These are phyloP conservation scores for Pelagomonas calceolata DNA, from an alignment of 108 stramenopile genomes.

Conservation along the genomic window DNA sequence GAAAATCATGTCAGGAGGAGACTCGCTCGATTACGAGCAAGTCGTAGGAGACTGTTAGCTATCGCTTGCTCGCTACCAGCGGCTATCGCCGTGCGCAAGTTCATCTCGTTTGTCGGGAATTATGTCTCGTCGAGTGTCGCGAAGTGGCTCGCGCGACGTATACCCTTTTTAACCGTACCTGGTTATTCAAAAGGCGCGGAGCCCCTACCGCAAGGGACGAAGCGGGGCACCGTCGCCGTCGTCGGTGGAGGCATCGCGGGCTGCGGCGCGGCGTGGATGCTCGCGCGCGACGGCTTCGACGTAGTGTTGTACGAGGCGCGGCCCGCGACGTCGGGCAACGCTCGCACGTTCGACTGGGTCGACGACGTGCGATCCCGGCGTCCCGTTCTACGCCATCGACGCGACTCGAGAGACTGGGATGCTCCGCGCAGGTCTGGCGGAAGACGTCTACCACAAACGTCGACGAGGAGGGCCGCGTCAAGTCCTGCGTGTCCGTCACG, in stretches of 20 bases:
- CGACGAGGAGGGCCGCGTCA: constrained; percentile 26
- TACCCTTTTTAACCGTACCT: constrained; percentile 19
- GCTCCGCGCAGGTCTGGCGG: too few relatives aligned
- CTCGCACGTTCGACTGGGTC: constrained; percentile 47
- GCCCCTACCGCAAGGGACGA: constrained; percentile 6
- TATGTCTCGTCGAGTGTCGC: too few relatives aligned
- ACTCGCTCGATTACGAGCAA: constrained; percentile 15
- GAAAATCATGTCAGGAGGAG: constrained; percentile 32
- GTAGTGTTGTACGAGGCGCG: constrained; percentile 44
- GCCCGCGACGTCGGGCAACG: constrained; percentile 40
- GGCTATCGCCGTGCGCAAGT: constrained; percentile 32
- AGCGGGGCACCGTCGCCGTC: constrained; percentile 36
- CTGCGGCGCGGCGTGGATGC: constrained; percentile 44
- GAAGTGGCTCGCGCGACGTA: too few relatives aligned
- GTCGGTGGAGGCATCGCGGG: constrained; percentile 53
- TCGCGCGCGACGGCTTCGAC: constrained; percentile 35
- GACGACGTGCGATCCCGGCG: constrained; percentile 25
- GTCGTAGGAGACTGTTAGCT: constrained; percentile 26
- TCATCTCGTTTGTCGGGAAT: too few relatives aligned
- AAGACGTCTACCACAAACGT: too few relatives aligned
- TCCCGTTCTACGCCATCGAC: too few relatives aligned
- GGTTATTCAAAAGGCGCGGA: constrained; percentile 38
- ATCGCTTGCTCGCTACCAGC: constrained; percentile 33
- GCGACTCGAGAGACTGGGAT: too few relatives aligned
- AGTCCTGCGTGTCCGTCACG: constrained; percentile 44